Conservation (phyloP, 176 grass and related monocot species). For the Phragmites australis region DNA sequence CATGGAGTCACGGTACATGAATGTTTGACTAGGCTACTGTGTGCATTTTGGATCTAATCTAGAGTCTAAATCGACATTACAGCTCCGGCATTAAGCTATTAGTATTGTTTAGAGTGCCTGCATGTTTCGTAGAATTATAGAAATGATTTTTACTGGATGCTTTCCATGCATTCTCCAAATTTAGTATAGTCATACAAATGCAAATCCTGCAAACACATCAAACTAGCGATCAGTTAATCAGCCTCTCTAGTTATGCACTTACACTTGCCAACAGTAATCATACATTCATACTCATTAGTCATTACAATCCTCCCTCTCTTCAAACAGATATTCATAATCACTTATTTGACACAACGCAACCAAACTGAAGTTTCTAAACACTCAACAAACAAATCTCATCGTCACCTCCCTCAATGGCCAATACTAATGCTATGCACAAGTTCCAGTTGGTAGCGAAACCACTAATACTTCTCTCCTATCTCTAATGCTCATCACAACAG, state of each 20-base stretch:
- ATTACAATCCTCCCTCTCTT: neutral
- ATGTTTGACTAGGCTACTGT: neutral
- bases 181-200: neutral
- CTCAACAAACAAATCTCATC: neutral
- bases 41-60: neutral
- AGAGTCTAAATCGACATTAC: neutral
- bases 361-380: neutral
- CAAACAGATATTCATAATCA: neutral
- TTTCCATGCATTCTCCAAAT: neutral
- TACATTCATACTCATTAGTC: neutral
- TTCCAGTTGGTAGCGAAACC: neutral
- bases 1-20: neutral
- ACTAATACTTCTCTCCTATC: neutral
- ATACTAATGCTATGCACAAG: neutral
- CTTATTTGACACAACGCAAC: neutral
- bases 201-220: neutral
- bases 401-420: neutral
- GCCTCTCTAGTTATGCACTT: neutral
- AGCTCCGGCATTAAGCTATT: constrained; percentile 2
- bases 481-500: neutral
- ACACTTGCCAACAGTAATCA: neutral
- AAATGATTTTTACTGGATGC: neutral
- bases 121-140: neutral
- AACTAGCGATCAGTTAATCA: neutral
- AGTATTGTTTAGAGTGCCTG: neutral